Base-by-base conservation (phyloP, 441 rosid genomes). In the Gossypium lobatum region DNA sequence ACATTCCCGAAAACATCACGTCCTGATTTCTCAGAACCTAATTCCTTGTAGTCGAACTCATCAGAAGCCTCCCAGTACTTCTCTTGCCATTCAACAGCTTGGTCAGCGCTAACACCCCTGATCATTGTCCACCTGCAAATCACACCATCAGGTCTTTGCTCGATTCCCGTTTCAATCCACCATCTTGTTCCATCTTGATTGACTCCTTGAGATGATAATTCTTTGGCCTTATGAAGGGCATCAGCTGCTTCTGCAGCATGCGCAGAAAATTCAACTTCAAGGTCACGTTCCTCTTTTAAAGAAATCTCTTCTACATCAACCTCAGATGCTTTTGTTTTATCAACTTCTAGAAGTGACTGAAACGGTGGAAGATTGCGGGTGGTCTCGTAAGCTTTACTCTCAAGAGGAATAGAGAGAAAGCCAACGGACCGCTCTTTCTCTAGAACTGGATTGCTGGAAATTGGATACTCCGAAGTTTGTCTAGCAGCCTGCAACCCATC, bases 31-130 rank as follows among this genome's bases (percentile, higher is more conserved):
- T 92, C 98, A 1, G 97, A 92, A 69, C 97, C 98, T 76, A 95
- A 97, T 79, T 95, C 98, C 86, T 90, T 92, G 50, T 91, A 83
- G 25, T 89, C 97, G 61, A 91, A 83, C n/a, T 91, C 97, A 83
- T 91, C 89, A 69, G 98, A 77, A 80, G 97, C 98, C 82, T 95
- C 97, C 98, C 97, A 95, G 69, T 84, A 95, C 82, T 95, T 95
- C 71, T 91, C 97, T 80, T 92, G 98, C 95, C 97, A 95, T 83
- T 92, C 98, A 70, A 88, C 87, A 73, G 79, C 88, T 76, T 91
- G 82, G 60, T 89, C 88, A 59, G 87, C 90, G 80, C 93, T 90
- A 28, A 92, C 93, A 55, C 97, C 97, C 71, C 97, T 89, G 42
- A 73, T 81, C 96, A 95, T 80, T 8, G 98, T 92, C 98, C 98